A percentile compares a stretch with the other conserved stretches of the same genome.
phyloP scores from a whole-genome alignment of 495 filamentous ascomycete species.

The Amphirosellinia nigrospora region DNA sequence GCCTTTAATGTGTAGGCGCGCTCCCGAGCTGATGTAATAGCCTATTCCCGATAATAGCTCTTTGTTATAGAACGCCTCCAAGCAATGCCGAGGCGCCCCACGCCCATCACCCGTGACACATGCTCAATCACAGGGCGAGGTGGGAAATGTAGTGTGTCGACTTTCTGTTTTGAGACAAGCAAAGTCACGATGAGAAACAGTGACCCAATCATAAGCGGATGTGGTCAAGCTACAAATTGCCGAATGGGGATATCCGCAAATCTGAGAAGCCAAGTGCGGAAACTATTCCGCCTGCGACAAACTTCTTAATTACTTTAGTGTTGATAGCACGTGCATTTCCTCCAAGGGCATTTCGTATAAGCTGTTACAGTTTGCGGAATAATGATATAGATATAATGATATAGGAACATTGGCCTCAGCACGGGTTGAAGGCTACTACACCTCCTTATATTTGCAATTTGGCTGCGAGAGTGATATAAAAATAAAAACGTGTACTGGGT shows the following conservation, averaged over 20 bases:
- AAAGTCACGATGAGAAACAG: constrained; percentile 1
- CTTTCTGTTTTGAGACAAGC: constrained; percentile 21
- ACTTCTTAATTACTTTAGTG: not conserved
- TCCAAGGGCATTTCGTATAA: not conserved
- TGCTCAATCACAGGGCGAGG: not conserved
- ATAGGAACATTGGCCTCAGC: too few relatives aligned
- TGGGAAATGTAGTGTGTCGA: not conserved
- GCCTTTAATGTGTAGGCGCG: not conserved
- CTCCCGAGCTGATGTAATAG: not conserved
- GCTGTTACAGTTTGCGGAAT: not conserved
- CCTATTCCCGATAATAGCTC: not conserved
- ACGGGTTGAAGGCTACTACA: too few relatives aligned
- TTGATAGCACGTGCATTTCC: too few relatives aligned
- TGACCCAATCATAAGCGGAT: constrained; percentile 17
- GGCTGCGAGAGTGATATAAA: too few relatives aligned
- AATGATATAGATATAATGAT: not conserved
- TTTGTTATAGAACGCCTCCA: not conserved
- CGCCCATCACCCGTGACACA: constrained; percentile 11
- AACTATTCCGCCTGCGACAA: constrained; percentile 1
- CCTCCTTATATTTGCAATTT: too few relatives aligned
- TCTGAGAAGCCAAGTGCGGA: not conserved
- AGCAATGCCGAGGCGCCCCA: constrained; percentile 23
- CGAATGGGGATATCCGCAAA: constrained; percentile 6
- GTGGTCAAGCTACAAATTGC: not conserved
- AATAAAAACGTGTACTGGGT: too few relatives aligned